Percentiles rank a stretch among this genome's conserved stretches.
phyloP scores from a whole-genome alignment of 108 stramenopile species.

The Chaetoceros tenuissimus region DNA sequence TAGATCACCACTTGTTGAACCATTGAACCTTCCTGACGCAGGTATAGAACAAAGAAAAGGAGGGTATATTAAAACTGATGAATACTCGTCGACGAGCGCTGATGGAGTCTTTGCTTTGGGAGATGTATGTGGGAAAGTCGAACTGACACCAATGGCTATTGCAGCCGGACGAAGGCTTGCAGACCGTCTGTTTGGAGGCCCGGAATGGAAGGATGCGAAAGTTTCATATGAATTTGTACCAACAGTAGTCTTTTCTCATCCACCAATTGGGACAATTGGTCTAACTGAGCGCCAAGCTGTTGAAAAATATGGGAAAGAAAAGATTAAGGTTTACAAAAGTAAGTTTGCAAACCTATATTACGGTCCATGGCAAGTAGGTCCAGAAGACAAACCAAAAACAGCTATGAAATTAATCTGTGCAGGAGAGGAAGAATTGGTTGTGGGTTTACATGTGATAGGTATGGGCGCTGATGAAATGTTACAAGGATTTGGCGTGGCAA shows the following conservation, averaged over 20 bases:
- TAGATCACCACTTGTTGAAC: conserved; percentile 53
- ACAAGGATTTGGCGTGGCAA: conserved; percentile 93
- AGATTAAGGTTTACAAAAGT: conserved; percentile 67
- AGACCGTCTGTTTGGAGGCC: conserved; percentile 70
- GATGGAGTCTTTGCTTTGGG: conserved; percentile 66
- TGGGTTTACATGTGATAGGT: conserved; percentile 87
- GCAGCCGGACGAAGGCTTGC: conserved; percentile 78
- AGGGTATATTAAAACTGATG: conserved; percentile 69
- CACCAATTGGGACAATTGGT: conserved; percentile 65
- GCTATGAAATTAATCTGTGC: conserved; percentile 68
- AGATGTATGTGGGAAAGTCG: conserved; percentile 74
- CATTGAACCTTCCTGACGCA: conserved; percentile 43
- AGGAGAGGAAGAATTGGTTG: conserved; percentile 73
- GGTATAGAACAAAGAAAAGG: conserved; percentile 52
- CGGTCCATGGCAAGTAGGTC: conserved; percentile 61
- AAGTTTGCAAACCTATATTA: conserved; percentile 85
- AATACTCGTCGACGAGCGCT: conserved; percentile 63
- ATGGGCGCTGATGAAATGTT: conserved; percentile 94
- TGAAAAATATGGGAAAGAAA: conserved; percentile 65
- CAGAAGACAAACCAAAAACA: conserved; percentile 57
- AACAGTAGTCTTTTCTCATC: conserved; percentile 81
- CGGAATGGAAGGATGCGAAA: conserved; percentile 35
- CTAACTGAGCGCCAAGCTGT: conserved; percentile 64
- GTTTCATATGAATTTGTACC: conserved; percentile 73
- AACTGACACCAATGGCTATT: conserved; percentile 85